Evolutionary conservation across 331 rosid genomes (phyloP), one percentile per base, ranked within the genome.

Genomic region (Arachis monticola): DNA sequence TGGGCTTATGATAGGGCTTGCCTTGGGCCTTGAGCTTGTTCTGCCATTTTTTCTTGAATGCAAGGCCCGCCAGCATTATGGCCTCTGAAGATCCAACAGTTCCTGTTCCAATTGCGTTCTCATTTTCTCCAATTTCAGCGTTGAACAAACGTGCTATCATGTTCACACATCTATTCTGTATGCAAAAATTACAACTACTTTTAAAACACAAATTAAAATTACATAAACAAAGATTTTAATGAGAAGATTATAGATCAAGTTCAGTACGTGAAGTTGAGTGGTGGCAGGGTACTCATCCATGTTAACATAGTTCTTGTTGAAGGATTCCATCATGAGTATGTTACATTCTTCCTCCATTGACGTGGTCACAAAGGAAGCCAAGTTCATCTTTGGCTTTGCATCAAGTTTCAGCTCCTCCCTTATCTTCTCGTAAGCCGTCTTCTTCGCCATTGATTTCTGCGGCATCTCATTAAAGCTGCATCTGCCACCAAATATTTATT

Each of bases 81-180:
- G 59, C 59, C 59, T 53, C 59, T 13, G 59, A 53, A 5, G 59
- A 53, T 53, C 59, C 59, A 53, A 53, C 59, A 27, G 59, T 53
- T 53, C 59, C 59, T n/a, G 59, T 8, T 13, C 59, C 59, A 53
- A 53, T 13, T 53, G 30, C 59, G n/a, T 2, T 53, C 59, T 53
- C 59, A n/a, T 53, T 53, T 13, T 53, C 59, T 53, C 59, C 59
- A 53, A 53, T 53, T 53, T 53, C 59, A 53, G 59, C 59, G 2
- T 53, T 53, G 59, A 53, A 53, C 59, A 53, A 14, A 13, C 30
- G 22, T 14, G 59, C 59, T 53, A 53, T 53, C 59, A 53, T 53
- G 30, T 53, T 53, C 59, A 53, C 59, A 13, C 59, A 53, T 27
- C 59, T 22, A 53, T 53, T 53, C 59, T 53, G 3, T 13, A 53